These are phyloP conservation scores for Colletotrichum euphorbiae DNA, from an alignment of 2,329 filamentous ascomycete species.

Conservation along the genomic window DNA sequence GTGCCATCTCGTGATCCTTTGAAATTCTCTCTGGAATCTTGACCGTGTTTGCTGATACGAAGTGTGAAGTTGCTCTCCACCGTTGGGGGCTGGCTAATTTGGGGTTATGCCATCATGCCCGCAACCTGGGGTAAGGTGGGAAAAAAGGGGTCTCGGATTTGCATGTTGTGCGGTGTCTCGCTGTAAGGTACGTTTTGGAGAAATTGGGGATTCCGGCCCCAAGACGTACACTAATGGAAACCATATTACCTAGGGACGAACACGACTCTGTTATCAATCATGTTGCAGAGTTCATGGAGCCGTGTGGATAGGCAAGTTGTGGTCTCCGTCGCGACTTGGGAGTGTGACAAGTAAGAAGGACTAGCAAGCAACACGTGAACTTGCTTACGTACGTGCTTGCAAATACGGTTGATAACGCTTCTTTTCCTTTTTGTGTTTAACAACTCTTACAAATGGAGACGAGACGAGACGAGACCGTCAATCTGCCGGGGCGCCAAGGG, in stretches of 20 bases:
- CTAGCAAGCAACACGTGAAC: neutral
- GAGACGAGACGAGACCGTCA: neutral
- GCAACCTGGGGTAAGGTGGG: constrained; percentile 36
- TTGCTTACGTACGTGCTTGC: constrained; percentile 1
- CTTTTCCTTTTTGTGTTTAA: neutral
- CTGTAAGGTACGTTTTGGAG: neutral
- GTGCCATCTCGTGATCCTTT: constrained; percentile 36
- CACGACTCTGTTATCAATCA: constrained; percentile 4
- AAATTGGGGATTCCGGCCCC: constrained; percentile 12
- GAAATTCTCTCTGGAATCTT: constrained; percentile 5
- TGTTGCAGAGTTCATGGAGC: neutral
- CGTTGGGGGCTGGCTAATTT: neutral
- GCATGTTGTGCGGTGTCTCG: constrained; percentile 1
- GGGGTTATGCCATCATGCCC: neutral
- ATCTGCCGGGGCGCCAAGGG: constrained; percentile 12
- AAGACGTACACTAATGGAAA: constrained; percentile 29
- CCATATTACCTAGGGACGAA: constrained; percentile 23
- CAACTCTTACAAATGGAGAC: neutral
- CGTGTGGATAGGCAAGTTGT: constrained; percentile 15
- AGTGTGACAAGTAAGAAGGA: neutral
- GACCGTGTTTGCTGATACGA: neutral
- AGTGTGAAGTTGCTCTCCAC: neutral
- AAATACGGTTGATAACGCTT: neutral
- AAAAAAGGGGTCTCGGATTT: constrained; percentile 31
- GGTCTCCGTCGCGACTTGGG: constrained; percentile 17